Evolutionary conservation across 352 stramenopile genomes (phyloP), one percentile per base, ranked within the genome.

Genomic region (Lagenidium sp.): DNA sequence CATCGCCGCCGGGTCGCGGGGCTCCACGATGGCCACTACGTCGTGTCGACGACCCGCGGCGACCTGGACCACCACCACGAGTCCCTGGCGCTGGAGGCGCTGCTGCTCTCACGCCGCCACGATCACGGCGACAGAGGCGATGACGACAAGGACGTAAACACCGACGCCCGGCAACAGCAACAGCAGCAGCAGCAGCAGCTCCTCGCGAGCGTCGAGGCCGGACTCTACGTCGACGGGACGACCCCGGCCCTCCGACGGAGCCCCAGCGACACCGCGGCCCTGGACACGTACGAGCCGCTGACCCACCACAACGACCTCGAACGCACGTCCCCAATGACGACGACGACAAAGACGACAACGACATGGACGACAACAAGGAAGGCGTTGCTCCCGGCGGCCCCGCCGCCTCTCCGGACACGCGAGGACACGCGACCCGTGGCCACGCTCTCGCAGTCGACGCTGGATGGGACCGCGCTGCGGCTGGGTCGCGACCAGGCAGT

Each of bases 181-280:
- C 12, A 51, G 5, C 30, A 16, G 2, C 34, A 19, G 4, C 37
- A 38, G 15, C 39, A 50, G 22, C 34, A 50, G 20, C 40, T 50
- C 15, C 38, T 32, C 28, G 28, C 28, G 8, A 15, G 8, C 28
- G 28, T 39, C 1, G 30, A 28, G 10, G 51, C 44, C 10, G 44
- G 51, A 22, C 25, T 59, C 6, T 47, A 59, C 30, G 51, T 54
- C 2, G 51, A 45, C 39, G 50, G 61, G 23, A 60, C 70, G 12
- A 34, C 46, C 3, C 65, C 54, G 15, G 47, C 40, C 1, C 28
- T 32, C 8, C 28, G 28, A 32, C 28, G 28, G 40, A n/a, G 31
- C 32, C 11, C 18, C 7, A n/a, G 23, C 13, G 19, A 57, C 11
- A 11, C 41, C 16, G 19, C 54, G 0, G 49, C 46, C n/a, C 42